Percentiles rank a stretch among this genome's conserved stretches.
Evolutionary conservation across 352 stramenopile genomes (phyloP).

Genomic region (Phytophthora citricola): DNA sequence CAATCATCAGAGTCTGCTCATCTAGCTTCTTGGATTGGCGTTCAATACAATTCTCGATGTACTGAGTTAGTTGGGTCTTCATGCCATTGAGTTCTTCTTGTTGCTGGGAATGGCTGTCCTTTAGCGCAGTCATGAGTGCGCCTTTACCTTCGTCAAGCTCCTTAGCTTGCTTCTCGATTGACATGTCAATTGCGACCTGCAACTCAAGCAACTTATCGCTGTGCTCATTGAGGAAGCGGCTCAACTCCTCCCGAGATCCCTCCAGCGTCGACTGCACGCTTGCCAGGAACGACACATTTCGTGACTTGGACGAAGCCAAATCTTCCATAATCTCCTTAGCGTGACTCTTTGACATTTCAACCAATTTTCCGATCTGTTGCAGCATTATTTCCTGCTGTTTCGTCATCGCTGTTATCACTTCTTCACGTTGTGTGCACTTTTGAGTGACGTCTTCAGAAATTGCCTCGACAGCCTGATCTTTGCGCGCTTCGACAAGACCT

Average conservation of each 20-base stretch:
- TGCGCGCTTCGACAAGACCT: constrained; percentile 39
- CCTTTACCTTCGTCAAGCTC: constrained; percentile 49
- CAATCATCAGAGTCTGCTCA: constrained; percentile 54
- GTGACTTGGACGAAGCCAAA: constrained; percentile 36
- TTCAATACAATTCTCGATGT: constrained; percentile 55
- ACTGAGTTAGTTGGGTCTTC: constrained; percentile 52
- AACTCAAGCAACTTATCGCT: constrained; percentile 55
- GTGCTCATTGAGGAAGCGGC: constrained; percentile 50
- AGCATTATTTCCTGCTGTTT: constrained; percentile 41
- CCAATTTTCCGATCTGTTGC: constrained; percentile 38
- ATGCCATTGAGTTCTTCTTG: constrained; percentile 52
- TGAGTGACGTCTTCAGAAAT: constrained; percentile 18
- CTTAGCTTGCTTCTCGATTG: constrained; percentile 51
- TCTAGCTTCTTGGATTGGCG: constrained; percentile 46
- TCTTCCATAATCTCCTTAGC: constrained; percentile 38
- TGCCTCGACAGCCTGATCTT: constrained; percentile 26
- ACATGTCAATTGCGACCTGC: constrained; percentile 52
- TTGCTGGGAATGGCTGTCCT: constrained; percentile 43
- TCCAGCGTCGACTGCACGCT: constrained; percentile 37
- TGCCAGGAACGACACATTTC: constrained; percentile 40
- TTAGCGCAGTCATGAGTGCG: constrained; percentile 37
- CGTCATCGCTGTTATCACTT: constrained; percentile 33
- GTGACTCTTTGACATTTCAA: constrained; percentile 45
- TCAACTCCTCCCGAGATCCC: constrained; percentile 40
- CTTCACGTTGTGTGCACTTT: constrained; percentile 27